phyloP scores from a whole-genome alignment of 441 rosid genomes.

The Dalechampia spathulata region DNA sequence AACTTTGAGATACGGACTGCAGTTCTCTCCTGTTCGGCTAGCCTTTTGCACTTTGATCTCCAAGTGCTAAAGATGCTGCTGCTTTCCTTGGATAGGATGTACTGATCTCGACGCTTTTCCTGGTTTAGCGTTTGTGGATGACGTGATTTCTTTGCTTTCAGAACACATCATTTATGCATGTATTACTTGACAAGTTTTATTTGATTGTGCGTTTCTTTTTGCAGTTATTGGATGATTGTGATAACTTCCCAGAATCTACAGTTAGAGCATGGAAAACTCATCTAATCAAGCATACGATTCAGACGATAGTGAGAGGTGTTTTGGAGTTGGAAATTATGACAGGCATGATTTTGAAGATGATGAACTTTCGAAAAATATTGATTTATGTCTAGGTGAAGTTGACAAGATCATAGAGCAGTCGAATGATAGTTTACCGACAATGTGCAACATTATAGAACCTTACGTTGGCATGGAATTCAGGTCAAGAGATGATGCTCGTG shows the following conservation, averaged over 20 bases:
- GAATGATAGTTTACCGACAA: conserved; percentile 18
- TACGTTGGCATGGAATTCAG: conserved; percentile 36
- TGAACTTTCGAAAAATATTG: conserved; percentile 27
- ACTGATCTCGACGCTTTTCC: too few relatives aligned
- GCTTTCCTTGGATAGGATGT: too few relatives aligned
- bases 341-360: conserved; percentile 30
- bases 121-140: too few relatives aligned
- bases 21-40: too few relatives aligned
- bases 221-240: background rate
- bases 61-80: too few relatives aligned
- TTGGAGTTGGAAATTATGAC: conserved; percentile 28
- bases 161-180: too few relatives aligned
- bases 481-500: conserved; percentile 47
- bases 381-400: conserved; percentile 32
- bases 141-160: too few relatives aligned
- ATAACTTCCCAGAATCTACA: conserved; percentile 4
- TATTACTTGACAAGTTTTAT: too few relatives aligned
- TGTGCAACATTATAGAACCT: conserved; percentile 24
- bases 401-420: conserved; percentile 32
- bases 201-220: too few relatives aligned
- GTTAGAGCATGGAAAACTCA: conserved; percentile 27
- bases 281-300: conserved; percentile 31
- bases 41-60: too few relatives aligned
- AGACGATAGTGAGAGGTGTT: conserved; percentile 32
- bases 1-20: too few relatives aligned